A percentile compares a stretch with the other conserved stretches of the same genome.
These are phyloP conservation scores for Sugiyamaella paludigena DNA, from an alignment of 1,139 yeast genomes.

Conservation along the genomic window DNA sequence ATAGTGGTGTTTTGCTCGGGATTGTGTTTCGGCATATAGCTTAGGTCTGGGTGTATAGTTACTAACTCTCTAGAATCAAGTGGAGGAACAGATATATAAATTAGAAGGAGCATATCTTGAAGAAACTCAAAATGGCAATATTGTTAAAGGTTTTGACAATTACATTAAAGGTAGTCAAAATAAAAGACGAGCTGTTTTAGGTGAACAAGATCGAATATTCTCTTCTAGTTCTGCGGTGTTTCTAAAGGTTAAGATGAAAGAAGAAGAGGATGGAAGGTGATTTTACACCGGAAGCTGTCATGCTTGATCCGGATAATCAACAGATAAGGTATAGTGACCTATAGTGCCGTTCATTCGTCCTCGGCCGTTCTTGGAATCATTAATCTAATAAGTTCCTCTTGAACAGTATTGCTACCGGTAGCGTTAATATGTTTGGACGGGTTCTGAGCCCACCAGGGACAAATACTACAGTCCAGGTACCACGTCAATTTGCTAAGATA, in stretches of 20 bases:
- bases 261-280: slow-evolving; percentile 25
- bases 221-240: slow-evolving; percentile 75
- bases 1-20: not conserved
- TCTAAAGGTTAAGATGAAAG: slow-evolving; percentile 45
- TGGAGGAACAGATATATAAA: slow-evolving; percentile 82
- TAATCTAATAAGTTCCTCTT: too few species aligned
- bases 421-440: too few species aligned
- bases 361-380: too few species aligned
- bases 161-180: slow-evolving; percentile 57
- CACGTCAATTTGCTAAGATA: too few species aligned
- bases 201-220: slow-evolving; percentile 83
- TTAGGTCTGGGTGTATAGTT: not conserved
- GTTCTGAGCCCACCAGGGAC: too few species aligned
- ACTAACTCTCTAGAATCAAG: slow-evolving; percentile 25
- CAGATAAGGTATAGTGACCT: too few species aligned
- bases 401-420: too few species aligned
- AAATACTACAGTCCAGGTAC: too few species aligned
- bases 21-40: not conserved
- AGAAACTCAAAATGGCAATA: slow-evolving; percentile 69
- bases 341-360: too few species aligned
- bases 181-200: slow-evolving; percentile 56
- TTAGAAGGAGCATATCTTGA: slow-evolving; percentile 77
- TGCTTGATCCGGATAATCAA: not conserved
- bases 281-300: not conserved
- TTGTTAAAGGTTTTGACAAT: slow-evolving; percentile 86